phyloP scores from a whole-genome alignment of 371 early-diverging fungal genomes.

The Mucor irregularis region DNA sequence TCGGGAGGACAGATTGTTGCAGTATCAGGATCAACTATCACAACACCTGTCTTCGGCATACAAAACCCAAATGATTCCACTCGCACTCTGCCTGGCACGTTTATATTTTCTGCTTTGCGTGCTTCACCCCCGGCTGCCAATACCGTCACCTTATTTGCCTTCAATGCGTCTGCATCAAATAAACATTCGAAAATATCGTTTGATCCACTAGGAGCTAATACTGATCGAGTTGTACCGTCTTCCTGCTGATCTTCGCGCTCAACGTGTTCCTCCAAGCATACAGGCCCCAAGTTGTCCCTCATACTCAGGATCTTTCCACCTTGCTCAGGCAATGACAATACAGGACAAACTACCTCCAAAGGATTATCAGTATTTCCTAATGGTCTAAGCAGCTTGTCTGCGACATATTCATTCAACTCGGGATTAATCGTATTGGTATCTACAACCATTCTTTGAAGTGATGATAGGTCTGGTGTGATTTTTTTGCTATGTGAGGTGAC shows the following conservation, averaged over 20 bases:
- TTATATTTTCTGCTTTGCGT: neutral
- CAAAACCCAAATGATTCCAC: slow-evolving; percentile 55
- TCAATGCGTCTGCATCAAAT: slow-evolving; percentile 50
- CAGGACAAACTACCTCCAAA: slow-evolving; percentile 59
- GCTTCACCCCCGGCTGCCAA: slow-evolving; percentile 48
- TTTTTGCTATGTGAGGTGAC: slow-evolving; percentile 53
- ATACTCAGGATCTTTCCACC: slow-evolving; percentile 71
- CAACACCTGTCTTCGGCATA: slow-evolving; percentile 55
- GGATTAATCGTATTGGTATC: slow-evolving; percentile 63
- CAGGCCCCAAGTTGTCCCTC: slow-evolving; percentile 43
- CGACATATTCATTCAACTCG: slow-evolving; percentile 55
- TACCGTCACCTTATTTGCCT: slow-evolving; percentile 39
- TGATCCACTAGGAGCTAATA: slow-evolving; percentile 40
- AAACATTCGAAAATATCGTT: slow-evolving; percentile 48
- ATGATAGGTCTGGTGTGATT: slow-evolving; percentile 55
- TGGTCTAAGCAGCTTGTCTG: slow-evolving; percentile 60
- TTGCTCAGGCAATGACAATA: slow-evolving; percentile 68
- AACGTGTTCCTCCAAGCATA: slow-evolving; percentile 15
- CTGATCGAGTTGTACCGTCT: slow-evolving; percentile 13
- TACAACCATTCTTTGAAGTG: slow-evolving; percentile 61
- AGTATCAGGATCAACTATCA: slow-evolving; percentile 79
- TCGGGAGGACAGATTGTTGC: slow-evolving; percentile 67
- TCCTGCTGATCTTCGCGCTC: neutral
- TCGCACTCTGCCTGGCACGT: neutral
- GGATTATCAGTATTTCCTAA: slow-evolving; percentile 49